phyloP scores from a whole-genome alignment of 225 moss, liverwort and hornwort species.

The Physcomitrellopsis africana region DNA sequence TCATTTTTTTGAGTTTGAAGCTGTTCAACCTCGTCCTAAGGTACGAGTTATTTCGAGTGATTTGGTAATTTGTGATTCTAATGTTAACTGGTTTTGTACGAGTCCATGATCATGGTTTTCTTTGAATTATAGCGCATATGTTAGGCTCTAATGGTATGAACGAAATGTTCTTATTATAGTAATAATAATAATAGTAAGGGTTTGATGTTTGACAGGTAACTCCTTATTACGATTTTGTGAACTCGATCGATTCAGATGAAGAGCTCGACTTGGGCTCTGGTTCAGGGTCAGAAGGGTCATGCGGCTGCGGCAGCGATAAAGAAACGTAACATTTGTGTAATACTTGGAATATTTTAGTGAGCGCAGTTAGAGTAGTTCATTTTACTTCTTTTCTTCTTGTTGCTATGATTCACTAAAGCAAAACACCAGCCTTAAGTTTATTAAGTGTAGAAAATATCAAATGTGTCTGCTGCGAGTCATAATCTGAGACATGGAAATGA shows the following conservation, averaged over 20 bases:
- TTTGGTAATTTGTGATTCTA: no score
- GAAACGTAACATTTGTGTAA: conserved; percentile 55
- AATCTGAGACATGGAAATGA: conserved; percentile 23
- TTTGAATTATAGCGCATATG: not conserved
- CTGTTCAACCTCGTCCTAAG: conserved; percentile 84
- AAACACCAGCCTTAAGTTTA: conserved; percentile 14
- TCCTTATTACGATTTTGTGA: conserved; percentile 95
- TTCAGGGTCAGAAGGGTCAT: conserved; percentile 71
- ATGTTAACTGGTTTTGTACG: not conserved
- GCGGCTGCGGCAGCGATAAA: conserved; percentile 69
- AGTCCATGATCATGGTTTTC: not conserved
- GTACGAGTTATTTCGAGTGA: conserved; percentile 27
- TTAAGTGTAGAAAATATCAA: conserved; percentile 36
- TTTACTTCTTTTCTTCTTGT: conserved; percentile 23
- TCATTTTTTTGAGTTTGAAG: conserved; percentile 91
- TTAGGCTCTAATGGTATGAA: not conserved
- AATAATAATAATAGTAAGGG: no score
- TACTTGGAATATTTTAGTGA: conserved; percentile 28
- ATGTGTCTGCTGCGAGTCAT: conserved; percentile 27
- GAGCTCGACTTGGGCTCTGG: conserved; percentile 85
- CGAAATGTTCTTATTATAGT: no score
- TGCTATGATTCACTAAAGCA: conserved; percentile 35
- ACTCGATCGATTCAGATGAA: conserved; percentile 93
- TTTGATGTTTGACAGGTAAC: conserved; percentile 55
- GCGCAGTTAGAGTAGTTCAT: conserved; percentile 27